Evolutionary conservation across 2,329 filamentous ascomycete species (phyloP), one percentile per base, ranked within the genome.

Genomic region (Alternaria angustiovoidea): DNA sequence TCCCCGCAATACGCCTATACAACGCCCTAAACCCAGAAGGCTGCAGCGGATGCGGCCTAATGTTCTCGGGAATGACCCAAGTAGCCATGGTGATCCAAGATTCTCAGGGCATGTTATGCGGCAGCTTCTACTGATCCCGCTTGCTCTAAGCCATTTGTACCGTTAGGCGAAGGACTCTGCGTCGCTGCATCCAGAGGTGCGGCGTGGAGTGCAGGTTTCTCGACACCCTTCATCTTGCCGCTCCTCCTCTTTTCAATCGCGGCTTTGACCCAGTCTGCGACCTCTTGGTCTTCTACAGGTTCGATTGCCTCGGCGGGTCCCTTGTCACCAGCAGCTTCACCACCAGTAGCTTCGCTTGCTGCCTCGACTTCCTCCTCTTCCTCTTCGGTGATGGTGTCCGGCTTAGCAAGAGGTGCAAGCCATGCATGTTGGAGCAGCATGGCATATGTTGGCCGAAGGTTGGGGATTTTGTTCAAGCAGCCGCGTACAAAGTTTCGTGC

Each of bases 381-480:
- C 71, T 89, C 89, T 77, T 92, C 89, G 0, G 85, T 80, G 62
- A 93, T 92, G 1, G 88, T 91, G n/a, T 88, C 85, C 2, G 92
- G 92, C 68, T 93, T 91, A 64, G 89, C 87, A 38, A 97, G 83
- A 1, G 87, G 84, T 8, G 88, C 85, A 5, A 99, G 85, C 95
- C 95, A 99, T 28, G 92, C 88, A 75, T 98, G 94, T 71, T 92
- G 88, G 11, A 99, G 85, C 5, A 99, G 86, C 84, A 92, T 93
- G 52, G 90, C 88, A 76, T 99, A 99, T 0, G 91, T 95, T n/a
- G 94, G 94, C n/a, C 95, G 89, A 61, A 96, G 87, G 68, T 92
- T 91, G 8, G 95, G 92, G 22, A 92, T 91, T 79, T 99, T 99
- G 83, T 97, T 93, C 47, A 99, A 84, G 77, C 95, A 98, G 44